phyloP scores from a whole-genome alignment of 2,329 filamentous ascomycete genomes.

The Hymenoscyphus scutula region DNA sequence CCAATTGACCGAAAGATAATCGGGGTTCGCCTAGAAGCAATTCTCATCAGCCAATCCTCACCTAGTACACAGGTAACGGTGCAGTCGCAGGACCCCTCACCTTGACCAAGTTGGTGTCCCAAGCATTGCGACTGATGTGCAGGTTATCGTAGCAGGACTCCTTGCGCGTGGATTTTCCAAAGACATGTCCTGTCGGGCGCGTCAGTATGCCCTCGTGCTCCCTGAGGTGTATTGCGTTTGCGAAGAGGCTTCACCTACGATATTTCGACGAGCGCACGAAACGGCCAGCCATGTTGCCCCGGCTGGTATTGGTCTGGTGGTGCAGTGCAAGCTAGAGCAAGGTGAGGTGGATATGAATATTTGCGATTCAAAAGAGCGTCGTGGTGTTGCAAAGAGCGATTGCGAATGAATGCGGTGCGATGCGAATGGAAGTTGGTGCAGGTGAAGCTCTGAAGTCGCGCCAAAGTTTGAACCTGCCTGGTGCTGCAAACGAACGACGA shows the following conservation, averaged over 20 bases:
- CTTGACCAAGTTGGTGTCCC: constrained; percentile 99
- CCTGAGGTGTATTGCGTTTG: constrained; percentile 15
- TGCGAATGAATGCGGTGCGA: constrained; percentile 1
- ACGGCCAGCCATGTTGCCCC: constrained; percentile 59
- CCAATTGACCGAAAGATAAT: constrained; percentile 98
- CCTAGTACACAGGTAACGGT: not conserved
- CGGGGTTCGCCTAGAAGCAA: constrained; percentile 74
- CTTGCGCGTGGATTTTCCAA: constrained; percentile 92
- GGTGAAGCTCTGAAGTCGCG: constrained; percentile 1
- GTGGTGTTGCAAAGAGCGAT: constrained; percentile 5
- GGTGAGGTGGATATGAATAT: constrained; percentile 5
- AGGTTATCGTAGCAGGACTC: constrained; percentile 99
- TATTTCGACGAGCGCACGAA: constrained; percentile 75
- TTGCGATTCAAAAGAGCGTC: constrained; percentile 9
- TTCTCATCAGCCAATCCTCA: constrained; percentile 25
- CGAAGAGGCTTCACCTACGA: constrained; percentile 52
- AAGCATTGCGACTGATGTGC: constrained; percentile 95
- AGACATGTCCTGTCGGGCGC: constrained; percentile 77
- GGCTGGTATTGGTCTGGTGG: not conserved
- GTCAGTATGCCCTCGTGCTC: constrained; percentile 31
- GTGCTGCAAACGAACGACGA: no score
- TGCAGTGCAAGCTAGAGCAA: not conserved
- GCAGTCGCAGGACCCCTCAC: constrained; percentile 45
- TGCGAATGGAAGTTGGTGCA: no score
- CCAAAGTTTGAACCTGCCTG: not conserved